Evolutionary conservation across 2,329 filamentous ascomycete species (phyloP).

Genomic region (Pyricularia grisea): DNA sequence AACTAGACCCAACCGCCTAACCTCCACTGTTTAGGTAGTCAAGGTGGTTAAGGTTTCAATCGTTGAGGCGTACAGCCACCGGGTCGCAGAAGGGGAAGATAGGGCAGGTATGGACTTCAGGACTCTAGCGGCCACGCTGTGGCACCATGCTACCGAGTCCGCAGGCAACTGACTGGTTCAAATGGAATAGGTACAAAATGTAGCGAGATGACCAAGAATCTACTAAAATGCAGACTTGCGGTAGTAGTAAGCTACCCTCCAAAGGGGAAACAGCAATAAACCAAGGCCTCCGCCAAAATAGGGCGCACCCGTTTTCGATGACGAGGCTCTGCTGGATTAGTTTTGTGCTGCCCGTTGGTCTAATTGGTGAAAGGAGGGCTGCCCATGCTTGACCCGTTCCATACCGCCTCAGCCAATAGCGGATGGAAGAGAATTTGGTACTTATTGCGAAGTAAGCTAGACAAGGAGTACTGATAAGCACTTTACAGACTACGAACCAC

Average conservation of each 20-base stretch:
- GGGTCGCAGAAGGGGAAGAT: background rate
- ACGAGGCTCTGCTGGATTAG: background rate
- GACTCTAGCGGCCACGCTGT: background rate
- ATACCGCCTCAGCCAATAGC: background rate
- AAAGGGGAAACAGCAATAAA: background rate
- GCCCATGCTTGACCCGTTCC: background rate
- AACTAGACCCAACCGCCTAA: background rate
- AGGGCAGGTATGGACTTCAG: background rate
- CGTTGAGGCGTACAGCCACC: background rate
- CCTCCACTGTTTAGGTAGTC: background rate
- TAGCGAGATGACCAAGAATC: background rate
- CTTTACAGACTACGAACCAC: background rate
- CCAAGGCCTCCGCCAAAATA: background rate
- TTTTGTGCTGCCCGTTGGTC: background rate
- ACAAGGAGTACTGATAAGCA: background rate
- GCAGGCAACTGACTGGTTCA: background rate
- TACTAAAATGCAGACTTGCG: background rate
- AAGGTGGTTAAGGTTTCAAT: background rate
- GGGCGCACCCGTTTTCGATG: background rate
- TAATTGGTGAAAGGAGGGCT: background rate
- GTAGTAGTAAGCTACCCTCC: background rate
- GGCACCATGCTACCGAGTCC: background rate
- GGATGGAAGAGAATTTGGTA: background rate
- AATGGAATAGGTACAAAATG: background rate
- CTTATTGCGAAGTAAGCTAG: background rate